Percentiles rank a stretch among this genome's conserved stretches.
These are phyloP conservation scores for Fragaria iinumae DNA, from an alignment of 306 rosid species.

Conservation along the genomic window DNA sequence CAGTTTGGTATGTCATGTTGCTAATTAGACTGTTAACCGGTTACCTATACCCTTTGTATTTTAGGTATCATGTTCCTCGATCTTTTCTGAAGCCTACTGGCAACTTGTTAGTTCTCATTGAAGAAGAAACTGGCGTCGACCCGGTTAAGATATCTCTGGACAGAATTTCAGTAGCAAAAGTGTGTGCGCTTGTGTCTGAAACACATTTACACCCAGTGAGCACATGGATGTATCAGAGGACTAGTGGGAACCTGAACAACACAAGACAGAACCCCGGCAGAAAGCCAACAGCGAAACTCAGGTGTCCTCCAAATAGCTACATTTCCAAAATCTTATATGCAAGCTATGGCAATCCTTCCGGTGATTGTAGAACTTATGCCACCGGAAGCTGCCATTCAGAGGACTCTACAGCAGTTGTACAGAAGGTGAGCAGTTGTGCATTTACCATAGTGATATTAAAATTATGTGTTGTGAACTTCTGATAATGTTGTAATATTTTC, in stretches of 20 bases:
- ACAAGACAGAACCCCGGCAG: not conserved
- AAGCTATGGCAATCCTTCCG: constrained; percentile 51
- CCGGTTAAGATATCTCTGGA: constrained; percentile 50
- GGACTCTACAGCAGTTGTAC: constrained; percentile 27
- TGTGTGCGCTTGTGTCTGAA: constrained; percentile 40
- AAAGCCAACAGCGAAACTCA: constrained; percentile 20
- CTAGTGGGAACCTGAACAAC: not conserved
- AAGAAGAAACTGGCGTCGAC: constrained; percentile 63
- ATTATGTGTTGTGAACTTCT: not conserved
- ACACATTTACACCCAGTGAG: constrained; percentile 34
- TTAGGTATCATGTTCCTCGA: constrained; percentile 84
- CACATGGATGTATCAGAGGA: constrained; percentile 29
- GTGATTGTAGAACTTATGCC: constrained; percentile 36
- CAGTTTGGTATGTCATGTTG: not conserved
- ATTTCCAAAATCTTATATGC: constrained; percentile 44
- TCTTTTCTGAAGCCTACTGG: constrained; percentile 60
- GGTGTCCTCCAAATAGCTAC: constrained; percentile 36
- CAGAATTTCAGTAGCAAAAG: constrained; percentile 23
- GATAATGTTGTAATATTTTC: constrained; percentile 5
- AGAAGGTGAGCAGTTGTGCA: constrained; percentile 27
- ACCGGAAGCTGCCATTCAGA: constrained; percentile 41
- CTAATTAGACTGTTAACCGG: not conserved
- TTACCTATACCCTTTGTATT: not conserved
- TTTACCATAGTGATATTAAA: not conserved
- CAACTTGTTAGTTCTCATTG: constrained; percentile 63